Base-by-base conservation (phyloP, 257 asterid genomes). In the Nyctanthes arbortristis region DNA sequence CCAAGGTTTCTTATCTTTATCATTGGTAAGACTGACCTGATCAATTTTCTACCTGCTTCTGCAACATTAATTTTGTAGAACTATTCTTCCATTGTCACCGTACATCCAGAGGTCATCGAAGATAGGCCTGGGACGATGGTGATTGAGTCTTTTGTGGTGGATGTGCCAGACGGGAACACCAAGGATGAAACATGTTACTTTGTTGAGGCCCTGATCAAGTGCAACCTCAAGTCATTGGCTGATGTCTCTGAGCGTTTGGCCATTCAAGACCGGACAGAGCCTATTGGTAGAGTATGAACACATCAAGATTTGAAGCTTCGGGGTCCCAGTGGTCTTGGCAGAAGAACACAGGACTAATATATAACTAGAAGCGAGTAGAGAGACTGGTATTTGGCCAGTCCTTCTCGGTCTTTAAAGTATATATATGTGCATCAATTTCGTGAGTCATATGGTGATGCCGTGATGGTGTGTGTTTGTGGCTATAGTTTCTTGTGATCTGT, bases 171-270 rank as follows among this genome's bases (percentile, higher is more conserved):
- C 39, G 97, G 96, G 6, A 89, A 89, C 83, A 89, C 97, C 18
- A 85, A 80, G 57, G 95, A 91, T 12, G 97, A 91, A 71, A 89
- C 96, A 0, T 86, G 95, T 75, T 84, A 77, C 85, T 91, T 91
- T 24, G 86, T 91, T 0, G 96, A 91, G 87, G 97, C 96, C 55
- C 63, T 91, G 59, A 89, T 87, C 76, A 86, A 88, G 65, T 91
- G 97, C 89, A 91, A 91, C 83, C 96, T 85, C 52, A 89, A 89
- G 79, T 89, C 96, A 4, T 80, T 89, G 60, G 95, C 96, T 30
- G 97, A 91, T 59, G 93, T 91, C 11, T 91, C 90, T 0, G 96
- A 91, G 84, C 86, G 74, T 68, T 74, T 89, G 66, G 92, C 96
- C 1, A 67, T 77, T 71, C 97, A 85, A 75, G 97, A 78, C 30